These are phyloP conservation scores for Neopestalotiopsis clavispora DNA, from an alignment of 2,329 filamentous ascomycete species.

Conservation along the genomic window DNA sequence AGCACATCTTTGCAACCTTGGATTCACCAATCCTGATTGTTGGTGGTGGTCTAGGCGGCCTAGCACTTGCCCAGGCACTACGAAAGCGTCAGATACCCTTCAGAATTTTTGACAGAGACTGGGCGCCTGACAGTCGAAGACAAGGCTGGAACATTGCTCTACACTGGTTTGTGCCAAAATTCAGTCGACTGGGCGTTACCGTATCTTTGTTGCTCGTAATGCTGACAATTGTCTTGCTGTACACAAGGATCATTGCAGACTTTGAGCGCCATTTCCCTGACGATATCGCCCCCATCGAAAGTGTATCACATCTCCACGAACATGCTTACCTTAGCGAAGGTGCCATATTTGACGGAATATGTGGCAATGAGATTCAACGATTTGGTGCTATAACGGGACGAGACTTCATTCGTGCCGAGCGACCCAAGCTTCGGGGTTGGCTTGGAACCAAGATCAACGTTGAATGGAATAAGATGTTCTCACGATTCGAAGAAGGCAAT, in stretches of 20 bases:
- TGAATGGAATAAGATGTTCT: conserved; percentile 30
- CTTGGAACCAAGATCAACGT: conserved; percentile 29
- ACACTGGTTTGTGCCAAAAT: not conserved
- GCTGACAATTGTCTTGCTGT: too few relatives aligned
- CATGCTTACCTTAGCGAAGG: too few relatives aligned
- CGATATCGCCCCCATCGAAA: too few relatives aligned
- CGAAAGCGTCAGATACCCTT: conserved; percentile 7
- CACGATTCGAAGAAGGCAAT: conserved; percentile 20
- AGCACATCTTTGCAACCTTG: too few relatives aligned
- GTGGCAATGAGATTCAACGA: too few relatives aligned
- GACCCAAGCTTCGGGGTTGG: conserved; percentile 29
- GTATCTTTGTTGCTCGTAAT: too few relatives aligned
- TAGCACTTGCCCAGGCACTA: conserved; percentile 11
- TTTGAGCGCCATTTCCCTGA: too few relatives aligned
- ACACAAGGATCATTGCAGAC: too few relatives aligned
- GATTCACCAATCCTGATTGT: conserved; percentile 3
- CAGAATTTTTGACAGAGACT: conserved; percentile 13
- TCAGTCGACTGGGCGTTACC: too few relatives aligned
- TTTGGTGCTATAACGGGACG: too few relatives aligned
- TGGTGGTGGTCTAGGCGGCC: conserved; percentile 12
- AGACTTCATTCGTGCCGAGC: conserved; percentile 24
- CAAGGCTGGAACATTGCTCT: conserved; percentile 12
- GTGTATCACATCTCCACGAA: too few relatives aligned
- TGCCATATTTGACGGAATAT: too few relatives aligned
- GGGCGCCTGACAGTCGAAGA: not conserved